Percentiles rank a stretch among this genome's conserved stretches.
Conservation (phyloP, 768 basidiomycete genomes). For the Scleroderma citrinum region DNA sequence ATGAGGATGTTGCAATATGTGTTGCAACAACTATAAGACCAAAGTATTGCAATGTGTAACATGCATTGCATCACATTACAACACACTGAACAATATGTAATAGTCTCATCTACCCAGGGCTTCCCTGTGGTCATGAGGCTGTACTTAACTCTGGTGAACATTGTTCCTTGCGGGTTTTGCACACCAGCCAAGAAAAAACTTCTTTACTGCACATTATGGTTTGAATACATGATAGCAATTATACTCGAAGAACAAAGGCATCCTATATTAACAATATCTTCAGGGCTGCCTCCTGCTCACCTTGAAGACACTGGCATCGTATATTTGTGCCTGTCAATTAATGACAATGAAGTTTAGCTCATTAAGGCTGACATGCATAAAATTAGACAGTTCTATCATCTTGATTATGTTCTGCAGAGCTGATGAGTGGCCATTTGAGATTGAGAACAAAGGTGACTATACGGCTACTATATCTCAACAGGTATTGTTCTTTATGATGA, state of each 20-base stretch:
- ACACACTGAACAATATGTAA: too few relatives aligned
- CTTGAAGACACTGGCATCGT: conserved; percentile 88
- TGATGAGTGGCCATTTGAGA: conserved; percentile 81
- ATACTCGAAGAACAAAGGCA: not conserved
- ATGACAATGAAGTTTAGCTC: conserved; percentile 42
- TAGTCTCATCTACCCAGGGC: conserved; percentile 81
- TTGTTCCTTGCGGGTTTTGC: conserved; percentile 60
- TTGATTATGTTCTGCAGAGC: conserved; percentile 68
- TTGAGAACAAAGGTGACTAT: conserved; percentile 85
- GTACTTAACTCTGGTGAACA: conserved; percentile 63
- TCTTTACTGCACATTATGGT: conserved; percentile 77
- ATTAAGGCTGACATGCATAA: conserved; percentile 72
- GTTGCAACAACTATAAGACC: too few relatives aligned
- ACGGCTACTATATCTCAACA: conserved; percentile 65
- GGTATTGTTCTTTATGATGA: conserved; percentile 33
- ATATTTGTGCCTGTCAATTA: conserved; percentile 58
- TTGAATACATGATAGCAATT: conserved; percentile 74
- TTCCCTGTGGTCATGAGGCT: conserved; percentile 55
- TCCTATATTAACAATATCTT: conserved; percentile 1
- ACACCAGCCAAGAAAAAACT: conserved; percentile 63
- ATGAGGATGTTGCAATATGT: too few relatives aligned
- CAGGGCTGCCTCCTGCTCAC: conserved; percentile 93
- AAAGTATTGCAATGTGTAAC: too few relatives aligned
- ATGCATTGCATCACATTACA: too few relatives aligned
- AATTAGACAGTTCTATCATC: conserved; percentile 81